Conservation (phyloP, 1,284 basidiomycete species). For the Coriolopsis trogii region DNA sequence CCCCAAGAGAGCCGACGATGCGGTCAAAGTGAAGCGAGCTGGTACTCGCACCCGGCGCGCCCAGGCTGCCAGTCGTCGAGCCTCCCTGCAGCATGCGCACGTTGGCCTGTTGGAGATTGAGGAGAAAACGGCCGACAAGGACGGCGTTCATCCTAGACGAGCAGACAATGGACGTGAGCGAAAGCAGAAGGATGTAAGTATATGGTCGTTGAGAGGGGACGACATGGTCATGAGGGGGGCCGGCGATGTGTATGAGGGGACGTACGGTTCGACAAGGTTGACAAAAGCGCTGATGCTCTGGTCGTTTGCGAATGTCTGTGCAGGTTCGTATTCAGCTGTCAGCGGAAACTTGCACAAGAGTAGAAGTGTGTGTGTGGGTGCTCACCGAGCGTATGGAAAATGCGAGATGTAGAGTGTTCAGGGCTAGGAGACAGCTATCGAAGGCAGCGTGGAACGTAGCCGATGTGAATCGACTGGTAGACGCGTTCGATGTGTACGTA, state of each 20-base stretch:
- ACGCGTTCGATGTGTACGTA: background rate
- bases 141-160: background rate
- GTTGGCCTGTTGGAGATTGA: background rate
- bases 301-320: background rate
- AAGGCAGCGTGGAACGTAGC: background rate
- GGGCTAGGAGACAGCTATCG: background rate
- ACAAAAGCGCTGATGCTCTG: background rate
- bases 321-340: background rate
- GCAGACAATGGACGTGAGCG: background rate
- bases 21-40: conserved; percentile 1
- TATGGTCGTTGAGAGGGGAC: background rate
- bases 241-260: too few species aligned
- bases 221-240: too few species aligned
- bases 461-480: too few species aligned
- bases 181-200: background rate
- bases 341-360: background rate
- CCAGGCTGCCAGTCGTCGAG: background rate
- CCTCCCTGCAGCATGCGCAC: background rate
- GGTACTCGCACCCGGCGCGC: background rate
- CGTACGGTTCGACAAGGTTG: background rate
- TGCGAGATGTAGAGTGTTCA: background rate
- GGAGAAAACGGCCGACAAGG: background rate
- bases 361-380: background rate
- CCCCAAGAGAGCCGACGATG: background rate
- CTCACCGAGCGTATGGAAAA: background rate